Conservation (phyloP, 2,329 filamentous ascomycete genomes). For the Boeremia lycopersici region DNA sequence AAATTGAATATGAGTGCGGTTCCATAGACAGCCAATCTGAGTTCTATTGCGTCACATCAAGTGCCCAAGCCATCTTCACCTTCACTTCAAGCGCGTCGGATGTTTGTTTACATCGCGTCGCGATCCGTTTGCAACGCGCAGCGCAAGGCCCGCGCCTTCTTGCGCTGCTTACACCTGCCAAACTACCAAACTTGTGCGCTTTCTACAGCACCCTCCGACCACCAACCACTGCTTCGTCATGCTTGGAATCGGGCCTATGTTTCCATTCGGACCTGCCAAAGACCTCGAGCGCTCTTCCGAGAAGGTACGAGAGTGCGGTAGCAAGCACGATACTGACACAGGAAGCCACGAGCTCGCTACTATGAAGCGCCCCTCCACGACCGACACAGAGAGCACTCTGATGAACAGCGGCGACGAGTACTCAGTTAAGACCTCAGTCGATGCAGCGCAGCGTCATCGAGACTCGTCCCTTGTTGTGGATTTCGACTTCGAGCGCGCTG, state of each 20-base stretch:
- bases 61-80: slow-evolving; percentile 2
- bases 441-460: not conserved
- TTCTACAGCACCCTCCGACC: not conserved
- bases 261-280: slow-evolving; percentile 2
- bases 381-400: slow-evolving; percentile 1
- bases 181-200: not conserved
- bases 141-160: not conserved
- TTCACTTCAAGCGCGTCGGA: not conserved
- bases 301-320: not conserved
- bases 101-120: not conserved
- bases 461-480: slow-evolving; percentile 7
- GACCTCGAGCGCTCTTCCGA: not conserved
- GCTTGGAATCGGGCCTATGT: slow-evolving; percentile 11
- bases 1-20: slow-evolving; percentile 21
- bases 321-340: not conserved
- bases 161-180: not conserved
- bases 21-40: slow-evolving; percentile 16
- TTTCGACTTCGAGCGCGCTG: slow-evolving; percentile 21
- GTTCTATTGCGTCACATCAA: not conserved
- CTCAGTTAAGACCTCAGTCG: not conserved
- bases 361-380: not conserved
- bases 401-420: not conserved
- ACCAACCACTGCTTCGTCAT: not conserved
- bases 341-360: not conserved
- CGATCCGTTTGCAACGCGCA: not conserved